These are phyloP conservation scores for Plectranthus barbatus DNA, from an alignment of 257 asterid genomes.

Conservation along the genomic window DNA sequence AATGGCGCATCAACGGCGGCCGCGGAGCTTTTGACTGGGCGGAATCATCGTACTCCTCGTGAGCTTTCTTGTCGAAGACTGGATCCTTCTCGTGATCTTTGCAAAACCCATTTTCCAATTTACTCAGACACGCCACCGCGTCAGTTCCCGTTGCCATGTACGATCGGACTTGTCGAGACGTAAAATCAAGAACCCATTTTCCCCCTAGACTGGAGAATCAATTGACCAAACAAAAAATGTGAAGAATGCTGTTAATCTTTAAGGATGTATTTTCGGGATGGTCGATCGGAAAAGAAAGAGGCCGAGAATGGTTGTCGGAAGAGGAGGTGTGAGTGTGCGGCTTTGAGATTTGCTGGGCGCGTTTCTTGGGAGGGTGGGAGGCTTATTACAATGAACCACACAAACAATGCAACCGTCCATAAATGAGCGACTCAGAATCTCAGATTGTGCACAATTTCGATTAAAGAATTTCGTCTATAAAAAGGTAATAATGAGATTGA, in stretches of 20 bases:
- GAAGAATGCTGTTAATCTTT: not conserved
- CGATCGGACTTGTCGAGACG: not conserved
- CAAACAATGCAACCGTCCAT: not conserved
- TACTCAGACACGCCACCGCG: conserved; percentile 27
- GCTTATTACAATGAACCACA: not conserved
- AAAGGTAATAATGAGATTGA: too few relatives aligned
- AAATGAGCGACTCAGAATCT: too few relatives aligned
- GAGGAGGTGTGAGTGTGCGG: conserved; percentile 18
- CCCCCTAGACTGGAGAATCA: not conserved
- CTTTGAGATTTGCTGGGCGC: conserved; percentile 19
- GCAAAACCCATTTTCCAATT: conserved; percentile 36
- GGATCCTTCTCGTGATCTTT: conserved; percentile 27
- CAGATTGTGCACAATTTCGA: too few relatives aligned
- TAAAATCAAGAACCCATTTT: conserved; percentile 18
- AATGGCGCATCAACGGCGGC: conserved; percentile 79
- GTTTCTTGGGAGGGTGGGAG: conserved; percentile 13
- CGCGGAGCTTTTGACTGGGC: conserved; percentile 49
- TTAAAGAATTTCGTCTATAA: not conserved
- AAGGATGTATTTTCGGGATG: not conserved
- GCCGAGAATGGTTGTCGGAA: conserved; percentile 37
- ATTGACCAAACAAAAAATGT: not conserved
- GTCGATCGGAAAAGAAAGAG: conserved; percentile 19
- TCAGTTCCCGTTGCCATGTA: conserved; percentile 53
- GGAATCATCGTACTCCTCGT: conserved; percentile 32
- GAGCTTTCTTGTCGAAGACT: conserved; percentile 25